phyloP scores from a whole-genome alignment of 1,284 basidiomycete species.

The Fomitopsis pinicola region DNA sequence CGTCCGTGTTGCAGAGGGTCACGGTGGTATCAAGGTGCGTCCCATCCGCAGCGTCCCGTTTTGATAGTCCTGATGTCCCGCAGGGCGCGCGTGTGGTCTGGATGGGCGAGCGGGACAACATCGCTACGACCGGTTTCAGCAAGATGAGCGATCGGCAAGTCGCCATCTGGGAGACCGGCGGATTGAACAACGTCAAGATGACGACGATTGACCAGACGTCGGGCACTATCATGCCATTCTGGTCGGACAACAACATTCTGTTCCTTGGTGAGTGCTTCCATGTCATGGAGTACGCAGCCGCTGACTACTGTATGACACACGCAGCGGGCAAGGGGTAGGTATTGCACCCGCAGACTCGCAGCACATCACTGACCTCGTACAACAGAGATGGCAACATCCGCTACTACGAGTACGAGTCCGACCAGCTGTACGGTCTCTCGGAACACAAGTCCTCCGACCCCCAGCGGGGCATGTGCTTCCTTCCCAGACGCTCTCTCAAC shows the following conservation, averaged over 20 bases:
- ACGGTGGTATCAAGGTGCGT: conserved; percentile 81
- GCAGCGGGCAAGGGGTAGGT: conserved; percentile 71
- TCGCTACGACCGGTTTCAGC: conserved; percentile 94
- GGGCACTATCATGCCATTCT: conserved; percentile 97
- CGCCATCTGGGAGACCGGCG: conserved; percentile 80
- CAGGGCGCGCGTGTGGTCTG: conserved; percentile 80
- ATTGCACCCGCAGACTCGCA: conserved; percentile 5
- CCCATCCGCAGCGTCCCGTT: conserved; percentile 2
- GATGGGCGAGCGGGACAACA: conserved; percentile 86
- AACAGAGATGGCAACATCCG: conserved; percentile 87
- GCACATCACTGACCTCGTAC: conserved; percentile 10
- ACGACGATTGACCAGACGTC: conserved; percentile 82
- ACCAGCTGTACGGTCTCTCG: conserved; percentile 75
- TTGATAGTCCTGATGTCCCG: neutral
- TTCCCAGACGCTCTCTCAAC: conserved; percentile 86
- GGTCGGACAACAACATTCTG: conserved; percentile 90
- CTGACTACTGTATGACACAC: neutral
- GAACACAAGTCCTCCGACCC: conserved; percentile 92
- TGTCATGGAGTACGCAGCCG: neutral
- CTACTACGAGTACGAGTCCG: conserved; percentile 93
- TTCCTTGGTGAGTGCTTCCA: conserved; percentile 67
- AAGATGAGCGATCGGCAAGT: conserved; percentile 93
- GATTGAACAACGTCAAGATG: conserved; percentile 72
- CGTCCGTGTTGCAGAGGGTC: conserved; percentile 81
- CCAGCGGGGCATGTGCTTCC: conserved; percentile 95